Evolutionary conservation across 192 early-diverging fungal species (phyloP).

Genomic region (Coemansia sp.): DNA sequence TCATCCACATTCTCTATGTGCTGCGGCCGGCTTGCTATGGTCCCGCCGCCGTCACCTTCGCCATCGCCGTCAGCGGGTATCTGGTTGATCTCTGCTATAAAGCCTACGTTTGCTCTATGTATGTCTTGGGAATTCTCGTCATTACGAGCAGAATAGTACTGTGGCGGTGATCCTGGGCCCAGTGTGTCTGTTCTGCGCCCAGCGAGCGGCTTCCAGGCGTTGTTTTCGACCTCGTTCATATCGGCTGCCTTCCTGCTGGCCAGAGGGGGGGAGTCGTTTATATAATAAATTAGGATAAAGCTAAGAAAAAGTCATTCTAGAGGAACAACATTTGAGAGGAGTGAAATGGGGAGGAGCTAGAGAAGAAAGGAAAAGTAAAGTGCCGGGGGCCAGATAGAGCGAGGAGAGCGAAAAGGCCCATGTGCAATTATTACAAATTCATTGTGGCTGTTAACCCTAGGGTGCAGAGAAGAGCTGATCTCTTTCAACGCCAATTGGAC

Average conservation of each 20-base stretch:
- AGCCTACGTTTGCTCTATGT: conserved; percentile 7
- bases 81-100: conserved; percentile 11
- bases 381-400: too few relatives aligned
- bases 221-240: conserved; percentile 4
- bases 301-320: not conserved
- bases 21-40: not conserved
- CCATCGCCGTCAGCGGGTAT: not conserved
- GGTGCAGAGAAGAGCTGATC: too few relatives aligned
- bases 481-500: too few relatives aligned
- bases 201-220: not conserved
- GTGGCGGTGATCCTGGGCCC: not conserved
- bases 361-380: too few relatives aligned
- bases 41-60: not conserved
- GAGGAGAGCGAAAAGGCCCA: too few relatives aligned
- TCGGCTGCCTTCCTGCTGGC: not conserved
- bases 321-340: too few relatives aligned
- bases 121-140: not conserved
- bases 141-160: conserved; percentile 1
- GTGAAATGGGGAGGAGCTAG: too few relatives aligned
- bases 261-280: not conserved
- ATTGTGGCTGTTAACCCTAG: too few relatives aligned
- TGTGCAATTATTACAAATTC: too few relatives aligned
- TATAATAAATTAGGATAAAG: not conserved
- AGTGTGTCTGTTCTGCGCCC: not conserved
- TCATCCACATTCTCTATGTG: not conserved